These are phyloP conservation scores for Neoscytalidium dimidiatum DNA, from an alignment of 2,329 filamentous ascomycete genomes.

Conservation along the genomic window DNA sequence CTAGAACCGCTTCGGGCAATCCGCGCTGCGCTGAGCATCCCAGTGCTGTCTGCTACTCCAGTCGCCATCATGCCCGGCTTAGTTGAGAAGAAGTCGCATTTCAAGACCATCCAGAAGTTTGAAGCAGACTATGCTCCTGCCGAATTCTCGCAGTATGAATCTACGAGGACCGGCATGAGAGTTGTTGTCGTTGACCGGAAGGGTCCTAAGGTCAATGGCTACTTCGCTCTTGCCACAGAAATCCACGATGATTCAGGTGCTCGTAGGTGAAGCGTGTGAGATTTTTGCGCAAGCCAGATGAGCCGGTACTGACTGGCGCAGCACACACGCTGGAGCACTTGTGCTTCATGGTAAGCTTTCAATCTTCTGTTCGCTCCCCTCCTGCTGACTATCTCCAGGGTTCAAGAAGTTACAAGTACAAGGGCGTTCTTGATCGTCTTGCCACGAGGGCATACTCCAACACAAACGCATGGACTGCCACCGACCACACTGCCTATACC, in stretches of 20 bases:
- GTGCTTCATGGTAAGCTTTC: slow-evolving; percentile 47
- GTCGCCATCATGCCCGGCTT: slow-evolving; percentile 26
- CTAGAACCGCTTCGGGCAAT: neutral
- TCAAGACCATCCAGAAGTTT: slow-evolving; percentile 84
- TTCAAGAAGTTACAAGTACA: slow-evolving; percentile 90
- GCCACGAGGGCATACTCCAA: slow-evolving; percentile 89
- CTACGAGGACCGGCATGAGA: slow-evolving; percentile 89
- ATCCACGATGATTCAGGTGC: slow-evolving; percentile 97
- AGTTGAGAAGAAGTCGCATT: slow-evolving; percentile 54
- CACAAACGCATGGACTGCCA: slow-evolving; percentile 97
- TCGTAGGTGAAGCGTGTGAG: slow-evolving; percentile 41
- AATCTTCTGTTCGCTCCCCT: too few relatives aligned
- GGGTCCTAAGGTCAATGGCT: slow-evolving; percentile 92
- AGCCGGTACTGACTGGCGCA: slow-evolving; percentile 23
- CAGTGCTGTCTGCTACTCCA: neutral
- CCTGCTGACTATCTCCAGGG: slow-evolving; percentile 63
- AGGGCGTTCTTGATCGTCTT: slow-evolving; percentile 91
- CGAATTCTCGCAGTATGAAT: slow-evolving; percentile 93
- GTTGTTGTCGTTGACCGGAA: slow-evolving; percentile 89
- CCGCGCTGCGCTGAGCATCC: neutral
- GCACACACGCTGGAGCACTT: slow-evolving; percentile 56
- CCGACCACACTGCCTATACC: slow-evolving; percentile 94
- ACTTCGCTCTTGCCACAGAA: slow-evolving; percentile 94
- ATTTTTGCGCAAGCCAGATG: neutral
- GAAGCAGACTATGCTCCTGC: slow-evolving; percentile 87